Base-by-base conservation (phyloP, 345 rosid species). In the Trapa bicornis region DNA sequence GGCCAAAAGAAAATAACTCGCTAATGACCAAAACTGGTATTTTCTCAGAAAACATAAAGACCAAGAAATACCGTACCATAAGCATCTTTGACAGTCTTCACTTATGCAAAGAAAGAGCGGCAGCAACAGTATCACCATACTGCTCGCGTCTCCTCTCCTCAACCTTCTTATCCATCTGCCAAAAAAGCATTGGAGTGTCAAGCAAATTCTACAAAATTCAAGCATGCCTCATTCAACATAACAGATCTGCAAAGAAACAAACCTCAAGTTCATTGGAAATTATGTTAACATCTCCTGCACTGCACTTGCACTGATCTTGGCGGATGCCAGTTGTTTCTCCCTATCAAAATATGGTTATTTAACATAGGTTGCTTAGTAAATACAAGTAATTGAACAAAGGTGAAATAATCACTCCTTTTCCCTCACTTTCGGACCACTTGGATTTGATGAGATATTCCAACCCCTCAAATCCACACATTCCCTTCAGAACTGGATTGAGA, bases 111-210 rank as follows among this genome's bases (percentile, higher is more conserved):
- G 81, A 83, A 35, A 89, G 85, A 58, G 88, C 86, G 1, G 99
- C 96, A 76, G 99, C 88, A 62, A 94, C 96, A 1, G 97, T 96
- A 74, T 86, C 93, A 3, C 97, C 99, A 70, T 94, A 91, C 80
- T 87, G 96, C 84, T 94, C 99, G 4, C 97, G 77, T 61, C 96
- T 91, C 77, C 92, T 87, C 84, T 91, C 99, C 35, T 88, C 99
- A 36, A 94, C 86, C 74, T 81, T 88, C 78, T 80, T 91, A 72
- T 91, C 97, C 85, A 91, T 72, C 97, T 91, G 80, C 61, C 0
- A 11, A 32, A 37, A 58, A n/a, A 35, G 56, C 56, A 15, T 0
- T 9, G 17, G 35, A 9, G 22, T 6, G 2, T 12, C 22, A 1
- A 10, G n/a, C 60, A 54, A 58, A 38, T 11, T 41, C 43, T 58